These are phyloP conservation scores for Metroxylon sagu DNA, from an alignment of 176 grass and related monocot genomes.

Conservation along the genomic window DNA sequence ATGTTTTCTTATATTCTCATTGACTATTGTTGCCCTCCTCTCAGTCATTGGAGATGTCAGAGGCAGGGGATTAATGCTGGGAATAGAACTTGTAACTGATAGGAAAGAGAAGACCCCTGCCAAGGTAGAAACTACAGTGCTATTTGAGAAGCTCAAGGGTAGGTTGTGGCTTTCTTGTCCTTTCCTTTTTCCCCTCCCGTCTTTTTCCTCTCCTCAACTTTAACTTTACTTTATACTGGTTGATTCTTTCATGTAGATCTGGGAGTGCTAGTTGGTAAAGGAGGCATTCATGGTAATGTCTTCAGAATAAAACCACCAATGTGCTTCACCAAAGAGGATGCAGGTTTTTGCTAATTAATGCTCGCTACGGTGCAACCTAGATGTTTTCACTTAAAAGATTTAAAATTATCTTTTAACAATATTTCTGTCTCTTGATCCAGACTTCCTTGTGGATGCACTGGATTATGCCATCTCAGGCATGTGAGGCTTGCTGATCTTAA, in stretches of 20 bases:
- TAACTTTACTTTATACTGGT: background rate
- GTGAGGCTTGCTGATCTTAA: slow-evolving; percentile 11
- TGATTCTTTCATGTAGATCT: slow-evolving; percentile 40
- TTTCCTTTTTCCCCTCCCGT: background rate
- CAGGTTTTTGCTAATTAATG: slow-evolving; percentile 36
- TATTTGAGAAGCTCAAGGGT: slow-evolving; percentile 98
- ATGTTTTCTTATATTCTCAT: background rate
- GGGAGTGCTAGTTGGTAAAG: slow-evolving; percentile 76
- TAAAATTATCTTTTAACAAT: too few species aligned
- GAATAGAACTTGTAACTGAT: slow-evolving; percentile 82
- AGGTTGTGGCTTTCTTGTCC: background rate
- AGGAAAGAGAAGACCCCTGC: slow-evolving; percentile 85
- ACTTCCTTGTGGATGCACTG: slow-evolving; percentile 76
- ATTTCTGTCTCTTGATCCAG: slow-evolving; percentile 24
- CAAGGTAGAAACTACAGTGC: slow-evolving; percentile 55
- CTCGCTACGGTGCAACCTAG: too few species aligned
- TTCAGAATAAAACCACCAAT: slow-evolving; percentile 98
- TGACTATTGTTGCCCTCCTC: slow-evolving; percentile 3
- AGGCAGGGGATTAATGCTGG: slow-evolving; percentile 94
- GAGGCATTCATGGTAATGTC: slow-evolving; percentile 77
- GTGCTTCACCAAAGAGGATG: slow-evolving; percentile 88
- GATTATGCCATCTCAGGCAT: slow-evolving; percentile 77
- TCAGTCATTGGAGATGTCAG: slow-evolving; percentile 94
- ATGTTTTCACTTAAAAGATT: too few species aligned
- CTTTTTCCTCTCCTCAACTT: background rate